Conservation (phyloP, 495 filamentous ascomycete genomes). For the Friedmanniomyces simplex region DNA sequence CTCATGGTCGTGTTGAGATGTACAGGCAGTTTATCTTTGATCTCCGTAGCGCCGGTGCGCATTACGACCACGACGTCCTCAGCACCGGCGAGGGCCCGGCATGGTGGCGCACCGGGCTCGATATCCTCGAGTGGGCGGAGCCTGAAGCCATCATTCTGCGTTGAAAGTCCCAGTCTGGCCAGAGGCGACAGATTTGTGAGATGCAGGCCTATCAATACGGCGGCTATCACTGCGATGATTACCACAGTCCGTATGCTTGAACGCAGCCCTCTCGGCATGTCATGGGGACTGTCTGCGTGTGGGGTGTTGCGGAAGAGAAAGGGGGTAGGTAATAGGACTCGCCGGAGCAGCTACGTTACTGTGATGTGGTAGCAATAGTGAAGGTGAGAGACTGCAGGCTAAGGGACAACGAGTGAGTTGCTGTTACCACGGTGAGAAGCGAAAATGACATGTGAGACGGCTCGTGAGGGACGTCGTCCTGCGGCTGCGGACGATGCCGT, state of each 20-base stretch:
- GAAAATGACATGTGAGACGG: too few relatives aligned
- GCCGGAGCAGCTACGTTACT: too few relatives aligned
- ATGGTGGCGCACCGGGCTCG: slow-evolving; percentile 4
- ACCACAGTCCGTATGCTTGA: not conserved
- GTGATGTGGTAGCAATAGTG: too few relatives aligned
- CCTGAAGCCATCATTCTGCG: not conserved
- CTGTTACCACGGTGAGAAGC: too few relatives aligned
- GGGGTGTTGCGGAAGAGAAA: not conserved
- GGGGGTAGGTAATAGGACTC: not conserved
- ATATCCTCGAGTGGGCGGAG: not conserved
- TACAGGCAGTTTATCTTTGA: slow-evolving; percentile 23
- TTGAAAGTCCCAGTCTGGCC: not conserved
- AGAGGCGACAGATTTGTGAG: not conserved
- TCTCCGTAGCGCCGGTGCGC: slow-evolving; percentile 28
- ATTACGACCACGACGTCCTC: slow-evolving; percentile 25
- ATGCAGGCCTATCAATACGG: not conserved
- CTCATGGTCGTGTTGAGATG: slow-evolving; percentile 42
- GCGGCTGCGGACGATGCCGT: too few relatives aligned
- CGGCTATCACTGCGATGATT: not conserved
- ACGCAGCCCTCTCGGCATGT: not conserved
- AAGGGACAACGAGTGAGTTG: too few relatives aligned
- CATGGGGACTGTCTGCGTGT: not conserved
- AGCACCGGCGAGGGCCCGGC: slow-evolving; percentile 14
- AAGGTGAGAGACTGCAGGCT: too few relatives aligned
- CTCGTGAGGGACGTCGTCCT: too few relatives aligned